Evolutionary conservation across 345 rosid genomes (phyloP).

Genomic region (Brassica carinata): DNA sequence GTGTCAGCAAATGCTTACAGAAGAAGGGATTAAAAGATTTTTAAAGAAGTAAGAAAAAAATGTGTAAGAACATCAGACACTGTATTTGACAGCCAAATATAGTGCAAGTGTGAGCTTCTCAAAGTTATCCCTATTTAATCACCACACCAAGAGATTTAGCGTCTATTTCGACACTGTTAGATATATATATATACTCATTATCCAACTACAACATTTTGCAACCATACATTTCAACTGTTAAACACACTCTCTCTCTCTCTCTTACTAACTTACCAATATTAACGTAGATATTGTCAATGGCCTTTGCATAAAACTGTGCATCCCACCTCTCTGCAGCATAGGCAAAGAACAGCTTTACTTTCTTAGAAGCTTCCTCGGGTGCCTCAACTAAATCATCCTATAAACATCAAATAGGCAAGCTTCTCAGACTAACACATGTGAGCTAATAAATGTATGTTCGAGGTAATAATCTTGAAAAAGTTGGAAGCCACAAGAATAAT

Average conservation of each 20-base stretch:
- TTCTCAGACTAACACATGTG: slow-evolving; percentile 18
- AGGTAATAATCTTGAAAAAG: slow-evolving; percentile 5
- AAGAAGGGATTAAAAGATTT: neutral
- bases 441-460: neutral
- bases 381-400: slow-evolving; percentile 75
- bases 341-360: slow-evolving; percentile 61
- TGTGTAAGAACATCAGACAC: slow-evolving; percentile 4
- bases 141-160: neutral
- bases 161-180: neutral
- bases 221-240: neutral
- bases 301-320: slow-evolving; percentile 83
- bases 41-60: neutral
- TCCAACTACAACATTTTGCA: neutral
- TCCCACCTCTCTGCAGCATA: slow-evolving; percentile 75
- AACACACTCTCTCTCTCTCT: neutral
- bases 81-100: neutral
- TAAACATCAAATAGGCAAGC: neutral
- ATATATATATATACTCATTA: neutral
- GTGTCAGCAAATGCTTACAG: neutral
- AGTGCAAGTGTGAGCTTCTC: slow-evolving; percentile 1
- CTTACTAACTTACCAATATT: slow-evolving; percentile 60
- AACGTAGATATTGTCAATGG: slow-evolving; percentile 71
- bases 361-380: slow-evolving; percentile 56
- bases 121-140: slow-evolving; percentile 8
- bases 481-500: slow-evolving; percentile 52